Conservation (phyloP, 2,329 filamentous ascomycete species). For the Cadophora gregata region DNA sequence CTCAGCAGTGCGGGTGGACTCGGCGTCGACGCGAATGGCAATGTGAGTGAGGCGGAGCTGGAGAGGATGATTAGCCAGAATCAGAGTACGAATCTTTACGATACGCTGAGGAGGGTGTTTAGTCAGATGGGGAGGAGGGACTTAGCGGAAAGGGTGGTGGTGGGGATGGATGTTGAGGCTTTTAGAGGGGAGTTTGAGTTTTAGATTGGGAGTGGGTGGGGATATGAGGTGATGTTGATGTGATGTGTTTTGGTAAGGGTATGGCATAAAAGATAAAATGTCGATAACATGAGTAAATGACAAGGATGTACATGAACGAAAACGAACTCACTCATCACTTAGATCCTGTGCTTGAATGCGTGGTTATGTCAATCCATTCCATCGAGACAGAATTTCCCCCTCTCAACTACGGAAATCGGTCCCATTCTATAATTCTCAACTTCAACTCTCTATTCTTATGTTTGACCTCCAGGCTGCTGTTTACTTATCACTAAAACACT, state of each 20-base stretch:
- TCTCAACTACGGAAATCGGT: too few relatives aligned
- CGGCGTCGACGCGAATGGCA: slow-evolving; percentile 49
- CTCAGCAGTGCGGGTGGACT: slow-evolving; percentile 62
- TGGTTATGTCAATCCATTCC: too few relatives aligned
- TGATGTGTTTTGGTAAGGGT: not conserved
- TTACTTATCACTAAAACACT: too few relatives aligned
- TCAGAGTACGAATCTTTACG: slow-evolving; percentile 94
- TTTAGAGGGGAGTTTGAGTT: slow-evolving; percentile 95
- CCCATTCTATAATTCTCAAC: too few relatives aligned
- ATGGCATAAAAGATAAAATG: not conserved
- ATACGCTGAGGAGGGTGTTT: slow-evolving; percentile 93
- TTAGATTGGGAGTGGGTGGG: slow-evolving; percentile 43
- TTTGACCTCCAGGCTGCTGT: too few relatives aligned
- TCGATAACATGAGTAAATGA: not conserved
- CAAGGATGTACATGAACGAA: not conserved
- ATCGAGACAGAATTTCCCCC: too few relatives aligned
- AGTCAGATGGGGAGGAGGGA: slow-evolving; percentile 92
- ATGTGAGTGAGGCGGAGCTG: slow-evolving; percentile 72
- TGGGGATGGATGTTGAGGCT: slow-evolving; percentile 87
- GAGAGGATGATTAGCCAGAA: slow-evolving; percentile 94
- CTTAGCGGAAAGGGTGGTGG: slow-evolving; percentile 83
- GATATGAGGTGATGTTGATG: not conserved
- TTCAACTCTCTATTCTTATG: too few relatives aligned
- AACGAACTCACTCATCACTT: too few relatives aligned
- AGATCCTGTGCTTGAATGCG: not conserved